Base-by-base conservation (phyloP, 2,329 filamentous ascomycete species). In the Chaetomium olivaceum region DNA sequence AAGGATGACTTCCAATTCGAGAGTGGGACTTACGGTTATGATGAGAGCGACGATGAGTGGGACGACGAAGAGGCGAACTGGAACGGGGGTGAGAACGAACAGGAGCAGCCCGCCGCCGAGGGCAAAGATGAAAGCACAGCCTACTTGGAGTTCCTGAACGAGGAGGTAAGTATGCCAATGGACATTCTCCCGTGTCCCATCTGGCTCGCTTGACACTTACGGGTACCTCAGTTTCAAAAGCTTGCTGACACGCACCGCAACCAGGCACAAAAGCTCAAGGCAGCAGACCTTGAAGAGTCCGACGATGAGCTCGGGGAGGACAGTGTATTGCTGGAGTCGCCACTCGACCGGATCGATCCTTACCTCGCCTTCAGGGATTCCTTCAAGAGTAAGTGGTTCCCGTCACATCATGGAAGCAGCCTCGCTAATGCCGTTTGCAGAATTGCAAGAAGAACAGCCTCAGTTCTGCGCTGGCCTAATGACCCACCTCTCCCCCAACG, bases 121-220 rank as follows among this genome's bases (percentile, higher is more conserved):
- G 84, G 88, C 73, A 91, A 93, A 74, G 94, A 97, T 73, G 94
- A 98, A 79, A 95, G 92, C 76, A 90, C 91, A 27, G 92, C 94
- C 6, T 99, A 99, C 76, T 86, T 99, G 56, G 93, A 98, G 71
- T 99, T 99, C 81, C 80, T 99, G 31, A 96, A 94, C 72, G 91
- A 96, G 76, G 94, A 98, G 82, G 90, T 89, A 75, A 76, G 83
- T 46, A 74, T 48, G 39, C n/a, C 60, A 31, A 46, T n/a, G 23
- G 29, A 39, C 7, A 43, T 21, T 21, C 7, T 19, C 21, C 25
- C 25, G 12, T 62, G 36, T 57, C 58, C 8, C 29, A 11, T 59
- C 39, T 46, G 48, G 29, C 56, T 36, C 52, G 58, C 46, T 64
- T 60, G 63, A 61, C 61, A 61, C 50, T 61, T 29, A 52, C 33